Percentiles rank a stretch among this genome's conserved stretches.
Evolutionary conservation across 768 basidiomycete species (phyloP).

Genomic region (Rhizopogon vulgaris): DNA sequence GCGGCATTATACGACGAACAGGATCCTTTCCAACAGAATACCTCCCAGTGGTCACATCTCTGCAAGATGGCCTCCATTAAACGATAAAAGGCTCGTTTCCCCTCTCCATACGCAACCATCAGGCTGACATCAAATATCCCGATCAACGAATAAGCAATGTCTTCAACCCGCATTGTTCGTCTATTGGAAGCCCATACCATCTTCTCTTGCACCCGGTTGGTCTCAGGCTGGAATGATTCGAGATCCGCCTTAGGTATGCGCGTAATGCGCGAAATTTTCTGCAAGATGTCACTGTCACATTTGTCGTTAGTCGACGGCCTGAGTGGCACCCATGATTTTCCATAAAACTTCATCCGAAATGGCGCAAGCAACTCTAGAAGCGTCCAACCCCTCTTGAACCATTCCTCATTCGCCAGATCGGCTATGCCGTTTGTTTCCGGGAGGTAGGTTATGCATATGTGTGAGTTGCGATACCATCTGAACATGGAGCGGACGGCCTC

Average conservation of each 20-base stretch:
- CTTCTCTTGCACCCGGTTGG: slow-evolving; percentile 12
- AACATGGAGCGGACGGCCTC: slow-evolving; percentile 9
- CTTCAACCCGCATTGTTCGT: slow-evolving; percentile 22
- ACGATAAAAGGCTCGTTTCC: slow-evolving; percentile 21
- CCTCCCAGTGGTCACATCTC: slow-evolving; percentile 13
- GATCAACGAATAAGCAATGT: slow-evolving; percentile 21
- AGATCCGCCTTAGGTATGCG: not conserved
- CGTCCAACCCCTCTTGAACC: slow-evolving; percentile 7
- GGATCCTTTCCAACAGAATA: slow-evolving; percentile 19
- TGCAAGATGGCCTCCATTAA: slow-evolving; percentile 15
- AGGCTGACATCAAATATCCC: slow-evolving; percentile 21
- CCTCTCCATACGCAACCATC: slow-evolving; percentile 25
- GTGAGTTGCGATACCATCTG: slow-evolving; percentile 8
- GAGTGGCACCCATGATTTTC: slow-evolving; percentile 1
- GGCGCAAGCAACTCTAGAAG: slow-evolving; percentile 4
- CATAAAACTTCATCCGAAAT: slow-evolving; percentile 1
- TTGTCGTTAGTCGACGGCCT: slow-evolving; percentile 1
- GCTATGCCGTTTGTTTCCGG: not conserved
- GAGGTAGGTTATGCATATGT: slow-evolving; percentile 7
- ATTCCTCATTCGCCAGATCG: slow-evolving; percentile 3
- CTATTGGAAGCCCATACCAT: slow-evolving; percentile 26
- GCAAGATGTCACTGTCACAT: not conserved
- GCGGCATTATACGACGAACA: slow-evolving; percentile 13
- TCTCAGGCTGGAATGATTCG: not conserved
- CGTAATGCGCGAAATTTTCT: not conserved